Percentiles rank a stretch among this genome's conserved stretches.
phyloP scores from a whole-genome alignment of 1,139 yeast genomes.

The Wickerhamomyces sp. region DNA sequence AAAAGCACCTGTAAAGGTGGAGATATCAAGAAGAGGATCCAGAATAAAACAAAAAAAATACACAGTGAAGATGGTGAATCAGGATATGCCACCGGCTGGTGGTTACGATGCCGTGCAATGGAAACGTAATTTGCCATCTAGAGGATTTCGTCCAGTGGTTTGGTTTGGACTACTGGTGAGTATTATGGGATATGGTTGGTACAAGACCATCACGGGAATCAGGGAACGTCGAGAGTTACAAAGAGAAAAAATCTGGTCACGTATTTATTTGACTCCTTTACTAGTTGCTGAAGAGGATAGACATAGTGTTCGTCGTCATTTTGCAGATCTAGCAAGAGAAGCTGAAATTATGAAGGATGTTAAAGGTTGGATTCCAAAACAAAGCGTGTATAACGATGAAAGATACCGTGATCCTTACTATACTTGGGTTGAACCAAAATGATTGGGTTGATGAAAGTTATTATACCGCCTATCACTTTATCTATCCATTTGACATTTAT shows the following conservation, averaged over 20 bases:
- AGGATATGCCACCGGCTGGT: conserved; percentile 84
- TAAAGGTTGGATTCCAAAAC: conserved; percentile 52
- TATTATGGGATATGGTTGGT: conserved; percentile 68
- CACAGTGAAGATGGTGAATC: conserved; percentile 27
- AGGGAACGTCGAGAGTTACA: conserved; percentile 72
- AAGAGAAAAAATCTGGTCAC: conserved; percentile 75
- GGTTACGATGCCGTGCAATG: conserved; percentile 88
- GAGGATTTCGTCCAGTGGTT: conserved; percentile 77
- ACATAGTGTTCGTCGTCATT: conserved; percentile 67
- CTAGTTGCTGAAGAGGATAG: conserved; percentile 82
- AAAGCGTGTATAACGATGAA: conserved; percentile 40
- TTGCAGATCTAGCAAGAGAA: conserved; percentile 66
- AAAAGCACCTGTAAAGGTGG: not conserved
- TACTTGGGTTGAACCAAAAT: conserved; percentile 13
- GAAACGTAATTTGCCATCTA: conserved; percentile 80
- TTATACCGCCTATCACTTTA: conserved; percentile 4
- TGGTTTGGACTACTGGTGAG: conserved; percentile 64
- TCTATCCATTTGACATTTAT: not conserved
- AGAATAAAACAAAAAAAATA: not conserved
- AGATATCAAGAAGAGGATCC: not conserved
- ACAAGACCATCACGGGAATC: conserved; percentile 60
- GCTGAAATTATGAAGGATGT: conserved; percentile 55
- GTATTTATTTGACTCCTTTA: conserved; percentile 69
- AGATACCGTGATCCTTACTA: conserved; percentile 19
- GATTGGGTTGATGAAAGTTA: conserved; percentile 8